These are phyloP conservation scores for Stentor coeruleus DNA, from an alignment of 73 alveolate genomes.

Conservation along the genomic window DNA sequence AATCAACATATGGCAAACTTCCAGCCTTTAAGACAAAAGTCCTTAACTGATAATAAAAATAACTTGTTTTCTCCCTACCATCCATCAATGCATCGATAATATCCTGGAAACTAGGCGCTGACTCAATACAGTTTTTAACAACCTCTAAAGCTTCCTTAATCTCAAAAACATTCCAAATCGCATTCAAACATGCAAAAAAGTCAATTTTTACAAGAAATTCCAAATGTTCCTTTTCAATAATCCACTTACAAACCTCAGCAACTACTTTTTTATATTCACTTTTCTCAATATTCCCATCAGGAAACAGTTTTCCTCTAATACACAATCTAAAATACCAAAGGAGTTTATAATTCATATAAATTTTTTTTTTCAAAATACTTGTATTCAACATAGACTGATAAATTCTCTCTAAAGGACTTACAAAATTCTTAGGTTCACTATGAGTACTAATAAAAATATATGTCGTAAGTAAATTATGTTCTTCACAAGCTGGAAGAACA, in stretches of 20 bases:
- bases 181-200: background rate
- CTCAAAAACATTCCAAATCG: background rate
- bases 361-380: background rate
- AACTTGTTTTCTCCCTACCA: background rate
- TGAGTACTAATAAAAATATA: constrained; percentile 11
- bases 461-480: background rate
- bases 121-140: background rate
- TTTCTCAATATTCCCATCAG: background rate
- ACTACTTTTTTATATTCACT: background rate
- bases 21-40: background rate
- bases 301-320: constrained; percentile 18
- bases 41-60: background rate
- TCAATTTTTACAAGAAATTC: background rate
- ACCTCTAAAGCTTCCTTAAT: background rate
- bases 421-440: background rate
- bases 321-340: constrained; percentile 21
- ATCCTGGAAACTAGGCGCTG: background rate
- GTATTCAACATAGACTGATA: background rate
- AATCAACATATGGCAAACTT: background rate
- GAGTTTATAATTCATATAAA: background rate
- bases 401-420: constrained; percentile 15
- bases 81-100: background rate
- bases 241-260: background rate
- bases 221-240: background rate
- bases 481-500: constrained; percentile 6